Base-by-base conservation (phyloP, 1,139 yeast genomes). In the Lodderomyces theae region DNA sequence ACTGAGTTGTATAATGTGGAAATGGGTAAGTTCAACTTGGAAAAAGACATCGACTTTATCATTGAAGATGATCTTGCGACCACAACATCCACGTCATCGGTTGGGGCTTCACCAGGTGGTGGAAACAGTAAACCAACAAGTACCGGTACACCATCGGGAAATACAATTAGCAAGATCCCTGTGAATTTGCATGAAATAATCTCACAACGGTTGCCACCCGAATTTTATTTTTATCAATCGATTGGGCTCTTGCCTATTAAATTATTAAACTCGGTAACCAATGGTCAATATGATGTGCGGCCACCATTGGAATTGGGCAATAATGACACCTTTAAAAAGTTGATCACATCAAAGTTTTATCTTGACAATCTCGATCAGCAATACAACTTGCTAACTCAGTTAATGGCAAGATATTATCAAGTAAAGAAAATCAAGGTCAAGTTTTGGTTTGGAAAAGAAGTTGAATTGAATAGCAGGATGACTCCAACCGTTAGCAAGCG, bases 181-280 rank as follows among this genome's bases (percentile, higher is more conserved):
- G 77, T 78, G 47, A 95, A 89, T 58, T 70, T 87, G 17, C 95
- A 87, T 56, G 92, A 84, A 38, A 77, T 90, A 40, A 74, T 92
- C 39, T 89, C 95, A 4, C 90, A 86, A 58, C 77, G 94, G 54
- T 69, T 92, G 41, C 96, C 97, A 1, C 86, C 89, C 37, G 97
- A 90, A 62, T 71, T 86, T 35, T 83, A 80, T 56, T 88, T 84
- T 56, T 92, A 89, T 61, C 80, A 82, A 54, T 82, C 95, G 0
- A 63, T 85, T 41, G 98, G 97, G 1, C 59, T 90, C 33, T 66
- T 85, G 19, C 79, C 85, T 6, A 70, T 86, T 6, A 80, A 79
- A 45, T 59, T 86, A 31, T 69, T 86, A 39, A 86, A 85, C 48
- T 78, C 88, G 0, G 70, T 89, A 17, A 73, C 86, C 0, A 79